Conservation (phyloP, 2,329 filamentous ascomycete species). For the Corniculantispora saksenae region DNA sequence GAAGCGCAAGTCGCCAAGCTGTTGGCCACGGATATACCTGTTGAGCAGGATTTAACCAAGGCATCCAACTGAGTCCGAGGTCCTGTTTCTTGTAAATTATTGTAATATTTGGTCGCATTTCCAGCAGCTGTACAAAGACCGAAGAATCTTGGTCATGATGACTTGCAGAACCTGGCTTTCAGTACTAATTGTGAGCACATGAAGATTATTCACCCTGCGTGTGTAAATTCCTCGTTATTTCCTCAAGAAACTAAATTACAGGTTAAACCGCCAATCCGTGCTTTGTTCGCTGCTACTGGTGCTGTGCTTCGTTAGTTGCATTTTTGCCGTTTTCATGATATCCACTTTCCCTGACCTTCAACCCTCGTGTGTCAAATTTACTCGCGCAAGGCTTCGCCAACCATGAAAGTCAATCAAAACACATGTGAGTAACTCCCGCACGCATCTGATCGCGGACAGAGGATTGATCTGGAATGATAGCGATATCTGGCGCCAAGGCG, state of each 20-base stretch:
- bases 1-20: constrained; percentile 23
- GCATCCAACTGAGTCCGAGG: neutral
- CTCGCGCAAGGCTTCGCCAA: neutral
- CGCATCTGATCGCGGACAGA: too few species aligned
- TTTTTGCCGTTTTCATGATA: neutral
- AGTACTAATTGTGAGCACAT: neutral
- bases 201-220: too few species aligned
- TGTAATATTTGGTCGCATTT: neutral
- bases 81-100: neutral
- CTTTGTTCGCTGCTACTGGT: neutral
- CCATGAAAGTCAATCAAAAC: constrained; percentile 3
- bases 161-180: too few species aligned
- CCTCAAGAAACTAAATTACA: too few species aligned
- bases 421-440: neutral
- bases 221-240: too few species aligned
- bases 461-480: constrained; percentile 43
- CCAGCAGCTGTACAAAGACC: neutral
- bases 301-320: constrained; percentile 14
- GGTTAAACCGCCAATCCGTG: too few species aligned
- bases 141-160: too few species aligned
- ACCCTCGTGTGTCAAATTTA: neutral
- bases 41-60: neutral
- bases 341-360: neutral
- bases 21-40: neutral
- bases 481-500: constrained; percentile 63